Conservation (phyloP, 768 basidiomycete species). For the Collybia mongolica region DNA sequence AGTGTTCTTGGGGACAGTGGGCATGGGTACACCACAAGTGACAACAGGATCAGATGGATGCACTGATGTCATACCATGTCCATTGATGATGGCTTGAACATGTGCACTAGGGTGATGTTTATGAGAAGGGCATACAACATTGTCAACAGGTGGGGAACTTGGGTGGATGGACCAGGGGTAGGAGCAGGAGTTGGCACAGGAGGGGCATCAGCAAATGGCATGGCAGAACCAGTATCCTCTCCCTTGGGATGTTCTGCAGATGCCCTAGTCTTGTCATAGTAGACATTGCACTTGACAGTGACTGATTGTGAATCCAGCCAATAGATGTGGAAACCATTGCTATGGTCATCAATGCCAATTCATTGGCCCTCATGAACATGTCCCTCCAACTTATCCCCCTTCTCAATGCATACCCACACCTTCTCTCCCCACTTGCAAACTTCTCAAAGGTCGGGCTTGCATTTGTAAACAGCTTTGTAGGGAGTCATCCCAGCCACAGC, state of each 20-base stretch:
- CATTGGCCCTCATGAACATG: slow-evolving; percentile 17
- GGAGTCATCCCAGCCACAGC: slow-evolving; percentile 26
- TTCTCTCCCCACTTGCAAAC: slow-evolving; percentile 31
- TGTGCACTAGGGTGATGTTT: slow-evolving; percentile 1
- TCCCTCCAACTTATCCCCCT: slow-evolving; percentile 22
- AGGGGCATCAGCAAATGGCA: not conserved
- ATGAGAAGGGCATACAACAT: not conserved
- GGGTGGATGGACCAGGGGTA: not conserved
- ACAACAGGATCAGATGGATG: not conserved
- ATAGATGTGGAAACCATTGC: slow-evolving; percentile 28
- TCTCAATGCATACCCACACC: slow-evolving; percentile 28
- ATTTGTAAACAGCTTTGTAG: slow-evolving; percentile 21
- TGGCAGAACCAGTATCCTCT: slow-evolving; percentile 20
- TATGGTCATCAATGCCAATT: slow-evolving; percentile 22
- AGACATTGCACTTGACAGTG: slow-evolving; percentile 26
- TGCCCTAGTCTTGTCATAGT: slow-evolving; percentile 15
- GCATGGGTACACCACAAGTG: not conserved
- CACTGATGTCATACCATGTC: not conserved
- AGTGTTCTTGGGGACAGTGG: not conserved
- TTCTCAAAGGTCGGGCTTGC: slow-evolving; percentile 27
- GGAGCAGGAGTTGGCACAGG: not conserved
- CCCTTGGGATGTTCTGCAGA: slow-evolving; percentile 21
- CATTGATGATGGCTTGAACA: slow-evolving; percentile 5
- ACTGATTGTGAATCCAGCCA: slow-evolving; percentile 27
- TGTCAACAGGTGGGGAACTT: not conserved